A percentile compares a stretch with the other conserved stretches of the same genome.
phyloP scores from a whole-genome alignment of 306 rosid genomes.

The Lithocarpus polystachyus region DNA sequence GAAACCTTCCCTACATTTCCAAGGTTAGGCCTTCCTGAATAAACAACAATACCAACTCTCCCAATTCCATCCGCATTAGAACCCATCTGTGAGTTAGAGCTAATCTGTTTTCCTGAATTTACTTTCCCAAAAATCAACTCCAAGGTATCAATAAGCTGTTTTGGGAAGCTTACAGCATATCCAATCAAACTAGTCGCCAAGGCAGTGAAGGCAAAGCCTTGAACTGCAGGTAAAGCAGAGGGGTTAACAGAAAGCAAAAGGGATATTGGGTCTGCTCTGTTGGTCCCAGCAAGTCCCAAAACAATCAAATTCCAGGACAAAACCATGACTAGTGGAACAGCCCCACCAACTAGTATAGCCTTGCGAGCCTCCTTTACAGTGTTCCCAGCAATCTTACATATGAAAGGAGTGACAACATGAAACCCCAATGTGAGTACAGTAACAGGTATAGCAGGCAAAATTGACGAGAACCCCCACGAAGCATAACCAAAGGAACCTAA shows the following conservation, averaged over 20 bases:
- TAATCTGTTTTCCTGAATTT: neutral
- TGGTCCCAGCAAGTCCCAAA: conserved; percentile 47
- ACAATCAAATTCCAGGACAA: conserved; percentile 62
- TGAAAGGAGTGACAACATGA: conserved; percentile 63
- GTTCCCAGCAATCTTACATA: conserved; percentile 53
- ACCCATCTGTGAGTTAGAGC: neutral
- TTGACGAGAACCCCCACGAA: conserved; percentile 44
- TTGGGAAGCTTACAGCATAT: conserved; percentile 56
- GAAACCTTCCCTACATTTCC: conserved; percentile 29
- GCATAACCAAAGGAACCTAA: conserved; percentile 35
- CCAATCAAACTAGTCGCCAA: conserved; percentile 68
- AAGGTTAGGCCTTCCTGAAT: conserved; percentile 19
- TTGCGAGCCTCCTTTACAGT: conserved; percentile 41
- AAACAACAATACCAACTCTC: conserved; percentile 29
- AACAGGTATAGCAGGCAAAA: conserved; percentile 48
- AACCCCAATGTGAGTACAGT: conserved; percentile 54
- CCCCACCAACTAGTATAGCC: conserved; percentile 54
- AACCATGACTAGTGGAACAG: conserved; percentile 49
- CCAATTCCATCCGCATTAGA: conserved; percentile 16
- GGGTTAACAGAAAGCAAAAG: conserved; percentile 60
- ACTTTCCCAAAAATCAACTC: conserved; percentile 30
- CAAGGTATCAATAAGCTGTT: conserved; percentile 55
- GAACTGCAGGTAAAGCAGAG: conserved; percentile 46
- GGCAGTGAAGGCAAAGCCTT: conserved; percentile 57
- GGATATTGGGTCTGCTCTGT: conserved; percentile 34